Percentiles rank a stretch among this genome's conserved stretches.
These are phyloP conservation scores for Globisporangium apiculatum DNA, from an alignment of 352 stramenopile genomes.

Conservation along the genomic window DNA sequence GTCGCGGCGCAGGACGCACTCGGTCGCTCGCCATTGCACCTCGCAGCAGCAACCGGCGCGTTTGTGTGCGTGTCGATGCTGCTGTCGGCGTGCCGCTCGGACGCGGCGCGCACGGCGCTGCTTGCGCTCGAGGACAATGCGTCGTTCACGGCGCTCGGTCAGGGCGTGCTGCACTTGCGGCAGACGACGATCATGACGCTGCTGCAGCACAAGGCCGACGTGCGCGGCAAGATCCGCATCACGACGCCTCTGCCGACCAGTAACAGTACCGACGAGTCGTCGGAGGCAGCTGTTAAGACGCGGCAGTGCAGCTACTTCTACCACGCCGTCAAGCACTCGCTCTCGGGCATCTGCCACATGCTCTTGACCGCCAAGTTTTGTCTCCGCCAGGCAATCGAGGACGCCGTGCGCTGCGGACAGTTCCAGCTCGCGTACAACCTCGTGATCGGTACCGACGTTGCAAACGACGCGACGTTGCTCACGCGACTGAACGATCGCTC, in stretches of 20 bases:
- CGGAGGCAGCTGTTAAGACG: constrained; percentile 6
- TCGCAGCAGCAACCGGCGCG: constrained; percentile 62
- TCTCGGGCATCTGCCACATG: constrained; percentile 76
- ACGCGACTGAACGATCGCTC: constrained; percentile 31
- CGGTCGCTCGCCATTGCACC: constrained; percentile 51
- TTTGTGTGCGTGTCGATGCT: constrained; percentile 72
- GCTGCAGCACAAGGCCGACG: constrained; percentile 49
- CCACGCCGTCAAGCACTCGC: constrained; percentile 56
- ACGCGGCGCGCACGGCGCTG: constrained; percentile 15
- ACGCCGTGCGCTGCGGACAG: constrained; percentile 54
- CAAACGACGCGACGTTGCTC: constrained; percentile 29
- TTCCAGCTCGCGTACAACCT: constrained; percentile 72
- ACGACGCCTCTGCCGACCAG: constrained; percentile 7
- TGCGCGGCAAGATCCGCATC: constrained; percentile 42
- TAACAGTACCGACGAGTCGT: not conserved
- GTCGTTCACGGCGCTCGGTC: constrained; percentile 47
- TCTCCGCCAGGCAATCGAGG: constrained; percentile 66
- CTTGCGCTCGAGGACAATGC: constrained; percentile 35
- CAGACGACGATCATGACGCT: constrained; percentile 76
- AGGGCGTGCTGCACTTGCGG: constrained; percentile 46
- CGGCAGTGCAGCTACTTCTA: constrained; percentile 65
- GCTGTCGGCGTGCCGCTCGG: constrained; percentile 22
- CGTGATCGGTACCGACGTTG: constrained; percentile 45
- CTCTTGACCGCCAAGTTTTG: constrained; percentile 66
- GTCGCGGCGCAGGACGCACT: constrained; percentile 32